These are phyloP conservation scores for Mortierella sp. DNA, from an alignment of 371 early-diverging fungal genomes.

Conservation along the genomic window DNA sequence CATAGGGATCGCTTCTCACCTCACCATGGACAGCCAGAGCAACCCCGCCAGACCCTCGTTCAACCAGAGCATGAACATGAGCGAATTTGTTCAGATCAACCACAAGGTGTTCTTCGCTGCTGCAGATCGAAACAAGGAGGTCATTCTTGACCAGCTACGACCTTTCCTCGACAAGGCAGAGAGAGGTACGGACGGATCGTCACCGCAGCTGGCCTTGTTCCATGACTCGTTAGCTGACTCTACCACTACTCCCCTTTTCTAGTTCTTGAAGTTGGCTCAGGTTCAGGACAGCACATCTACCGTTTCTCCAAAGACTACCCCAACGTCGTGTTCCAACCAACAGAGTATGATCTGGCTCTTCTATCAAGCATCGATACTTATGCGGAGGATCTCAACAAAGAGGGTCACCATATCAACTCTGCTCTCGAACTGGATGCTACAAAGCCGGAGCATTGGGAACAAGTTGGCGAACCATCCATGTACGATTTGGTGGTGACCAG, in stretches of 20 bases:
- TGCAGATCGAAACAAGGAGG: constrained; percentile 48
- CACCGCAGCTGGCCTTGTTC: not conserved
- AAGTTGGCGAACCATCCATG: constrained; percentile 5
- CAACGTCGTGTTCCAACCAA: constrained; percentile 37
- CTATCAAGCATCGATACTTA: constrained; percentile 37
- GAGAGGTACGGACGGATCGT: constrained; percentile 12
- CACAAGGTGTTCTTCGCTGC: constrained; percentile 50
- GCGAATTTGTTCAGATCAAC: constrained; percentile 48
- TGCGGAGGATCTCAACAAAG: constrained; percentile 23
- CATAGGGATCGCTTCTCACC: not conserved
- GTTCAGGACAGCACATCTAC: constrained; percentile 46
- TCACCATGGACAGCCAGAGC: not conserved
- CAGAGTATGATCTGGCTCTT: constrained; percentile 30
- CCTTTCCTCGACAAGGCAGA: constrained; percentile 24
- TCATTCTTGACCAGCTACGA: constrained; percentile 31
- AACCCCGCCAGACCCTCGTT: constrained; percentile 2
- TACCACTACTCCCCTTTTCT: not conserved
- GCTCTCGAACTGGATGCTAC: constrained; percentile 46
- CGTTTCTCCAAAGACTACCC: constrained; percentile 37
- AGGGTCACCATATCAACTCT: constrained; percentile 28
- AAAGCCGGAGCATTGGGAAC: constrained; percentile 31
- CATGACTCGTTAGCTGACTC: not conserved
- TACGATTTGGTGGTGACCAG: constrained; percentile 44
- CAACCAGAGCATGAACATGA: constrained; percentile 25
- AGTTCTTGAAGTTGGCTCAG: constrained; percentile 51